Conservation (phyloP, 2,329 filamentous ascomycete species). For the Pestalotiopsis sp. region DNA sequence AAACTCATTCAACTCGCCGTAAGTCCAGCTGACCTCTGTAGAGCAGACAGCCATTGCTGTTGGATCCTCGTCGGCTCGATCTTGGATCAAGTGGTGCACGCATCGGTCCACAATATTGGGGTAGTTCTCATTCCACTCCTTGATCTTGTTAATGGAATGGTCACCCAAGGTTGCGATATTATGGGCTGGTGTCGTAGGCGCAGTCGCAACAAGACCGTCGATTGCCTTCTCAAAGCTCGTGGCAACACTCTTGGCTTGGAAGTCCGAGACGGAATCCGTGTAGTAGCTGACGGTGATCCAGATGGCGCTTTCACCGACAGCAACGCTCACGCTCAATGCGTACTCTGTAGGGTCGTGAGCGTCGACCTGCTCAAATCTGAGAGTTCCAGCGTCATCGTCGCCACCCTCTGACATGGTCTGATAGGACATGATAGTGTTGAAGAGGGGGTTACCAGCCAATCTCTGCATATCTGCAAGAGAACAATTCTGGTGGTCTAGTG, state of each 20-base stretch:
- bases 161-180: constrained; percentile 7
- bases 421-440: constrained; percentile 14
- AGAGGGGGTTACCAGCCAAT: constrained; percentile 4
- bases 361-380: constrained; percentile 10
- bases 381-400: neutral
- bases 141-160: neutral
- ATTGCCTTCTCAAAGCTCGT: constrained; percentile 10
- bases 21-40: constrained; percentile 7
- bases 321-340: constrained; percentile 12
- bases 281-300: constrained; percentile 13
- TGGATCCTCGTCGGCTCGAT: neutral
- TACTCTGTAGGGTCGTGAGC: constrained; percentile 13
- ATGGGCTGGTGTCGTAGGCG: neutral
- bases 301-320: constrained; percentile 6
- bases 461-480: constrained; percentile 49
- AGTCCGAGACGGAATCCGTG: constrained; percentile 10
- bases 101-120: neutral
- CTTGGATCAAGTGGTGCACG: constrained; percentile 11
- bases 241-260: constrained; percentile 8
- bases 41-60: constrained; percentile 11
- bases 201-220: neutral
- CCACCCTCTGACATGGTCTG: constrained; percentile 2
- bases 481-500: constrained; percentile 49
- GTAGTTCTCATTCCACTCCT: constrained; percentile 5
- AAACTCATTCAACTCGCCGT: constrained; percentile 2